Conservation (phyloP, 768 basidiomycete genomes). For the Calocybe indica region DNA sequence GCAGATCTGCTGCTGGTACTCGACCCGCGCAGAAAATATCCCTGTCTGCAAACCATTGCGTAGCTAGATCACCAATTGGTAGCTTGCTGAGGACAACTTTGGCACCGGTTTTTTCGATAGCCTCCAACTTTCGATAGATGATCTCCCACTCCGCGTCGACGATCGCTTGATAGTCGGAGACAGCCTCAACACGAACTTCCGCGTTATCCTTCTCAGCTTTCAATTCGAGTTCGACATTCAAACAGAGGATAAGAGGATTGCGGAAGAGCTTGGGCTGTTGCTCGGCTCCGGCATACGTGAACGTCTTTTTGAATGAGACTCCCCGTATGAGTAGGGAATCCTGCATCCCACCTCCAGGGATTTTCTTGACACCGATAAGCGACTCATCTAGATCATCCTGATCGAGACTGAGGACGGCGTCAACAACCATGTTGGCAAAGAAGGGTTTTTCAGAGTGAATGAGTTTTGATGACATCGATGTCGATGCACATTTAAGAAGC, state of each 20-base stretch:
- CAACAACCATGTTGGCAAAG: conserved; percentile 98
- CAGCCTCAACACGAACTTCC: conserved; percentile 93
- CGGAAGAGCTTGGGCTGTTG: conserved; percentile 95
- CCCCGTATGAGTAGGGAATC: conserved; percentile 87
- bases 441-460: conserved; percentile 99
- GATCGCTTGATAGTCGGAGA: conserved; percentile 98
- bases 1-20: conserved; percentile 83
- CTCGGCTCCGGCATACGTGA: conserved; percentile 98
- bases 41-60: conserved; percentile 98
- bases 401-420: conserved; percentile 90
- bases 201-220: conserved; percentile 99
- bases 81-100: conserved; percentile 97
- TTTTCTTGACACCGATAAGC: conserved; percentile 96
- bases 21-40: conserved; percentile 99
- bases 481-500: conserved; percentile 93
- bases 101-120: conserved; percentile 93
- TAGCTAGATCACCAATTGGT: conserved; percentile 96
- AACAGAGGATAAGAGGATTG: conserved; percentile 83
- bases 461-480: conserved; percentile 99
- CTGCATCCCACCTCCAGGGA: conserved; percentile 96
- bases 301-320: conserved; percentile 99
- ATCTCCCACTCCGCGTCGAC: conserved; percentile 99
- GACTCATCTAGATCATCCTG: conserved; percentile 93
- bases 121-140: conserved; percentile 95
- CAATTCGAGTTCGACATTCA: conserved; percentile 97